A percentile compares a stretch with the other conserved stretches of the same genome.
Evolutionary conservation across 2,329 filamentous ascomycete species (phyloP).

Genomic region (Aspergillus hortae): DNA sequence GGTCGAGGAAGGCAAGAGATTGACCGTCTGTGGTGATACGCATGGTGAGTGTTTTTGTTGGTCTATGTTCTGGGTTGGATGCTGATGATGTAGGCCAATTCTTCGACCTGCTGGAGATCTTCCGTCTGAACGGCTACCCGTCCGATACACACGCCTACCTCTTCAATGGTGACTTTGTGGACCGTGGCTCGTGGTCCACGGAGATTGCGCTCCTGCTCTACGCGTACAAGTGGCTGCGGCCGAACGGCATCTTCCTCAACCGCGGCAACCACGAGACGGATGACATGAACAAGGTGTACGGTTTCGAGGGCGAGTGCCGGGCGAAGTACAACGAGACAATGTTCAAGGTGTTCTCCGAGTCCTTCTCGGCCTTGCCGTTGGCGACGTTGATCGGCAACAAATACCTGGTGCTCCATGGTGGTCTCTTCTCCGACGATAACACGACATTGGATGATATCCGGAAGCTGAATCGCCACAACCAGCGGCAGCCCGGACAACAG

Average conservation of each 20-base stretch:
- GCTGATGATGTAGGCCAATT: constrained; percentile 67
- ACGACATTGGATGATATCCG: constrained; percentile 89
- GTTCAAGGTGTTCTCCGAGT: constrained; percentile 97
- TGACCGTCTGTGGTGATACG: constrained; percentile 96
- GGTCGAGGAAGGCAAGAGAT: constrained; percentile 69
- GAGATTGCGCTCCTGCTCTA: constrained; percentile 93
- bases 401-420: constrained; percentile 89
- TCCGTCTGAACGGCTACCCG: constrained; percentile 83
- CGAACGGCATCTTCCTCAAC: constrained; percentile 88
- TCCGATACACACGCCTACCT: constrained; percentile 86
- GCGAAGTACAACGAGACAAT: constrained; percentile 95
- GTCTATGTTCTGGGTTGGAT: neutral
- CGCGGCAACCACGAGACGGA: constrained; percentile 98
- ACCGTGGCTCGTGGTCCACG: constrained; percentile 96
- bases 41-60: constrained; percentile 60
- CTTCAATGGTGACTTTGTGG: constrained; percentile 98
- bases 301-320: constrained; percentile 97
- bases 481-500: constrained; percentile 86
- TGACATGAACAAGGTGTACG: constrained; percentile 98
- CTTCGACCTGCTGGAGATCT: constrained; percentile 95
- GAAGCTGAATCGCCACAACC: constrained; percentile 84
- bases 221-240: constrained; percentile 93
- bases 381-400: constrained; percentile 89
- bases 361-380: constrained; percentile 88
- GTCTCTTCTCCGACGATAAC: constrained; percentile 91